phyloP scores from a whole-genome alignment of 129 eudicot genomes.

The Flaveria sonorensis region DNA sequence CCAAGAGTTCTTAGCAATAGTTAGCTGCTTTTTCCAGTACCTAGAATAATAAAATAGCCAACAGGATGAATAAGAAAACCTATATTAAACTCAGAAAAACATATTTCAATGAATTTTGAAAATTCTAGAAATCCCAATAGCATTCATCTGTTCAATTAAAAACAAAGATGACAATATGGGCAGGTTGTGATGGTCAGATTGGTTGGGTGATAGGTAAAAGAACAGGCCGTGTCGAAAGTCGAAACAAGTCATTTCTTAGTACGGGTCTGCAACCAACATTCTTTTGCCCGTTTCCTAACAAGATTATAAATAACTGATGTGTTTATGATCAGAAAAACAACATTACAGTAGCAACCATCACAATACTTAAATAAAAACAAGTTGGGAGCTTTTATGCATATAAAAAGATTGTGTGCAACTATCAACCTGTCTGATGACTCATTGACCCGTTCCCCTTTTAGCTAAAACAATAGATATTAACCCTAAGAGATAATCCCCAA shows the following conservation, averaged over 20 bases:
- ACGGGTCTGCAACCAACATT: not conserved
- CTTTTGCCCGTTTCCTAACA: not conserved
- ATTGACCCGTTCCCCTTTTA: not conserved
- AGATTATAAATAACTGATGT: not conserved
- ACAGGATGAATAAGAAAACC: conserved; percentile 5
- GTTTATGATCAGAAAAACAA: not conserved
- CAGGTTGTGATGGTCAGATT: not conserved
- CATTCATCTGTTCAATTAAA: not conserved
- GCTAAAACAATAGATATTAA: not conserved
- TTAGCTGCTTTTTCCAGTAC: conserved; percentile 81
- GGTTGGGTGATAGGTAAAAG: not conserved
- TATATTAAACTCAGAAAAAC: conserved; percentile 3
- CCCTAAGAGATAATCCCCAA: not conserved
- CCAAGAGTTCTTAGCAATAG: conserved; percentile 69
- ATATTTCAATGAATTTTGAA: not conserved
- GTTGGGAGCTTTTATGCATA: not conserved
- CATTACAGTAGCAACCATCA: not conserved
- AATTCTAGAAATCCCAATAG: not conserved
- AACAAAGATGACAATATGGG: not conserved
- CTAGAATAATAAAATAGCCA: conserved; percentile 39
- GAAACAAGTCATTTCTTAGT: not conserved
- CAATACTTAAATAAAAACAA: not conserved
- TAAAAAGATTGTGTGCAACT: not conserved
- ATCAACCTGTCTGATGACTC: conserved; percentile 1
- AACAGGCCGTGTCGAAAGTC: not conserved